Evolutionary conservation across 176 grass and related monocot species (phyloP).

Genomic region (Musa schizocarpa): DNA sequence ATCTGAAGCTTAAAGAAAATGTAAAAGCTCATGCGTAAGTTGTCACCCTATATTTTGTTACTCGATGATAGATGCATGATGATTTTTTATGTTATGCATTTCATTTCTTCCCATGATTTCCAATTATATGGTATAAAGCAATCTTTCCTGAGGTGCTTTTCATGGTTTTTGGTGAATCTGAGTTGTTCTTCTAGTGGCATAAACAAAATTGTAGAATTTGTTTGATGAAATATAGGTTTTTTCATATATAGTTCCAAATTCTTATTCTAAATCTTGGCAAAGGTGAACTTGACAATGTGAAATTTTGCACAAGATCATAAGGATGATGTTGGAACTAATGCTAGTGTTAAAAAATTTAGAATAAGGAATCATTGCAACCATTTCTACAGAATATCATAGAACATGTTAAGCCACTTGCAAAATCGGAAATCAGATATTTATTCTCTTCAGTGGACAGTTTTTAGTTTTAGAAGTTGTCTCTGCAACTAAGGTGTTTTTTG

Average conservation of each 20-base stretch:
- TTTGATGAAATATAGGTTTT: not conserved
- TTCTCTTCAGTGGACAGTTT: too few relatives aligned
- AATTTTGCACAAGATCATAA: too few relatives aligned
- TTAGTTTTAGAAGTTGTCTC: too few relatives aligned
- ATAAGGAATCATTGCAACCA: too few relatives aligned
- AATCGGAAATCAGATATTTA: too few relatives aligned
- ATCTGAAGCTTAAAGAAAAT: conserved; percentile 72
- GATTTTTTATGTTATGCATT: not conserved
- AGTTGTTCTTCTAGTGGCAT: not conserved
- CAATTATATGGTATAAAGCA: not conserved
- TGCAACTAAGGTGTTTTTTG: too few relatives aligned
- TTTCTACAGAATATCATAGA: too few relatives aligned
- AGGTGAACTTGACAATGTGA: too few relatives aligned
- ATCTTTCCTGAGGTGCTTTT: not conserved
- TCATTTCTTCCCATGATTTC: not conserved
- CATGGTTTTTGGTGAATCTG: not conserved
- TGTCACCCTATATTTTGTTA: not conserved
- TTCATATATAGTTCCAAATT: not conserved
- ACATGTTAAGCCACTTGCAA: too few relatives aligned
- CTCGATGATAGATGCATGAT: not conserved
- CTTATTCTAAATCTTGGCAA: too few relatives aligned
- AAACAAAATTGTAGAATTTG: not conserved
- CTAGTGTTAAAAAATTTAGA: too few relatives aligned
- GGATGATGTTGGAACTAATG: too few relatives aligned
- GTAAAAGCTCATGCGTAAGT: conserved; percentile 77